Evolutionary conservation across 805 yeast genomes (phyloP), one percentile per base, ranked within the genome.

Genomic region (Metschnikowia kofuensis): DNA sequence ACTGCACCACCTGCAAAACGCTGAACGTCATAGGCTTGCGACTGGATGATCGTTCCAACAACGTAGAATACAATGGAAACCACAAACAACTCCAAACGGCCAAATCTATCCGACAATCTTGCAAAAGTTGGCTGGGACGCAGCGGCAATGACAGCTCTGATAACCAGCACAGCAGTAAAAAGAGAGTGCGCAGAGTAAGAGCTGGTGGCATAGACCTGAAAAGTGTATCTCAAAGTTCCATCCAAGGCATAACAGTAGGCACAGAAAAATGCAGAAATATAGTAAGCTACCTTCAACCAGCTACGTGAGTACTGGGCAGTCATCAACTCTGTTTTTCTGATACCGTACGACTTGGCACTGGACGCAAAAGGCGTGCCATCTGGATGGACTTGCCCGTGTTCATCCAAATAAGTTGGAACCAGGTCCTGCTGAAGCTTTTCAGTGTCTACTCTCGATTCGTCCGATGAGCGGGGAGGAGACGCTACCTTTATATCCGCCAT

Each of bases 121-220:
- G 89, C 89, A 52, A 74, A 81, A 5, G 79, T 72, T 4, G 85
- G 82, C 59, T 82, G 86, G 4, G 85, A 75, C 14, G 85, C 88
- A 27, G 87, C 87, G 41, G 80, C 85, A 44, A 82, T 75, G 36
- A 84, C 86, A 30, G 78, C 68, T 47, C 75, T 73, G 51, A 84
- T 74, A 29, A 82, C 84, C 51, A 77, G 74, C 49, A 85, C 76
- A 2, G 89, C 79, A 6, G 89, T 74, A 39, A 77, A 63, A 48
- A 81, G 67, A 7, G 88, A 77, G 59, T 84, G 87, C 12, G 63
- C 56, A 28, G 72, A 49, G 65, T 79, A 84, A 12, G 83, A 74
- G 42, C 72, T 63, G 8, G 87, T 76, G 13, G 88, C 89, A 52
- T 73, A 74, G 4, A 77, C 60, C 55, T 81, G 83, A 51, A 74